Base-by-base conservation (phyloP, 1,284 basidiomycete species). In the Athelia sp. region DNA sequence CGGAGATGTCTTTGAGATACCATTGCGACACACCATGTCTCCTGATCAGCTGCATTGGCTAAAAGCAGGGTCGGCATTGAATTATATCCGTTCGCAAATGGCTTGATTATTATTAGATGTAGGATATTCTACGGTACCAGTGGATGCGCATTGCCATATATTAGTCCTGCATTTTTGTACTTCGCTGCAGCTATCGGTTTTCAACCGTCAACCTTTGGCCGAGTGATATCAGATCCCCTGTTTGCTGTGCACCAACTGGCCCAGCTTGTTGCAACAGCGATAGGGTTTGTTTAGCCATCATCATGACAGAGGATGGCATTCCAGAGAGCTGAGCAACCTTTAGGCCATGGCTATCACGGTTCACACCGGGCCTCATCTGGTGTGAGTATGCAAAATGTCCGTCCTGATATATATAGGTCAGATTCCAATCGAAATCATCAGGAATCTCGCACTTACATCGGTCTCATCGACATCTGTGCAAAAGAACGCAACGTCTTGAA, bases 261-360 rank as follows among this genome's bases (percentile, higher is more conserved):
- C 45, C 57, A 51, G 56, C 54, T 24, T 52, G 54, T 53, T 67
- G 69, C 18, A 79, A 59, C 52, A 66, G 67, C 24, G 66, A 50
- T 19, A 89, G 63, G 8, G 77, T 75, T 10, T 73, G 62, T 24
- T 65, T 65, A 1, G 90, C 91, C 14, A 90, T 69, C 2, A 64
- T 55, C 44, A 93, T 65, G 0, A 79, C 85, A 11, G 74, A 62
- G 2, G 71, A 56, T 1, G 95, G 96, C 74, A 98, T 82, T 3
- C 91, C 91, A 6, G 93, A 93, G 14, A 98, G 66, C 48, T 85
- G 81, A 4, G 95, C 95, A 15, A 97, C 92, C 64, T 93, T 91
- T 35, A 99, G 71, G 0, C 94, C 96, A 60, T 98, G 94, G 49
- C 94, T 97, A 57, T 96, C 79, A 46, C 86, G 78, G 65, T 97